Evolutionary conservation across 208 protist species (phyloP).

Genomic region (Trypanosoma cruzi): DNA sequence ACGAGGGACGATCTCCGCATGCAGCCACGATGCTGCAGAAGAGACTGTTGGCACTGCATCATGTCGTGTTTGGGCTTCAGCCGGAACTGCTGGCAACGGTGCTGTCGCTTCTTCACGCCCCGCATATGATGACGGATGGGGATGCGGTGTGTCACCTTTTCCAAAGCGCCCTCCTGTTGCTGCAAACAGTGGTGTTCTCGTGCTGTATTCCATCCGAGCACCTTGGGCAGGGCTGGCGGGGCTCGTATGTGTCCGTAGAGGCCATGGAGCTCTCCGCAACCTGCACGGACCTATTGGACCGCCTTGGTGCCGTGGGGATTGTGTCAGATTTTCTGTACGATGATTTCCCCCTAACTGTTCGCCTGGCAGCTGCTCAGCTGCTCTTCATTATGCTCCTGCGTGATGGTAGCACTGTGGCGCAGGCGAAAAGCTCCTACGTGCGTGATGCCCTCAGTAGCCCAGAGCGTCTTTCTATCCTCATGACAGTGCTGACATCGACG

Average conservation of each 20-base stretch:
- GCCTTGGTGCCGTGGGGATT: conserved; percentile 14
- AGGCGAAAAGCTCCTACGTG: background rate
- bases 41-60: conserved; percentile 4
- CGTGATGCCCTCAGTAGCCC: conserved; percentile 12
- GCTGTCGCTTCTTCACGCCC: conserved; percentile 21
- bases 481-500: background rate
- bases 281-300: conserved; percentile 11
- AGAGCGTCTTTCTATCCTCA: conserved; percentile 5
- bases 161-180: conserved; percentile 1
- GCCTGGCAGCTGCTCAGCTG: conserved; percentile 6
- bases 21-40: background rate
- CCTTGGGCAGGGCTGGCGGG: background rate
- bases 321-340: conserved; percentile 13
- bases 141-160: conserved; percentile 21
- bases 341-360: conserved; percentile 13
- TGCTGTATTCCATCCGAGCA: conserved; percentile 16
- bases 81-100: conserved; percentile 21
- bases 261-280: conserved; percentile 10
- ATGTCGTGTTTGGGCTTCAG: conserved; percentile 23
- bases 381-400: conserved; percentile 23
- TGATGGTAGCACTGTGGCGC: conserved; percentile 5
- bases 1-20: background rate
- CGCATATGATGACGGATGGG: conserved; percentile 21
- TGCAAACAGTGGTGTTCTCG: conserved; percentile 13
- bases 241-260: background rate